These are phyloP conservation scores for Malbranchea zuffiana DNA, from an alignment of 2,329 filamentous ascomycete genomes.

Conservation along the genomic window DNA sequence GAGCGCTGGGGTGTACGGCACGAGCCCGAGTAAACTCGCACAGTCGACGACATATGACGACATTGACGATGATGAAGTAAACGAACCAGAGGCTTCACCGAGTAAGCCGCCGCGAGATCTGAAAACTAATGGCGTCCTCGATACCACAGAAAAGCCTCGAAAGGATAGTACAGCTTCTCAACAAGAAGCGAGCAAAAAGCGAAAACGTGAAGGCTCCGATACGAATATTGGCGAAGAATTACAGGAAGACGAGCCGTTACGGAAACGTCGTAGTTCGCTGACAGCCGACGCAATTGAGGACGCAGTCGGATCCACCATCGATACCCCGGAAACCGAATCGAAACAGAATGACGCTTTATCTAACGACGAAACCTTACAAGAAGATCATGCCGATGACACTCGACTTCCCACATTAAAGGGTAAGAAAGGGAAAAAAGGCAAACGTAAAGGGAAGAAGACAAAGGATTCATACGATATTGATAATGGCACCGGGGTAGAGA, in stretches of 20 bases:
- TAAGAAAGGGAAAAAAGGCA: slow-evolving; percentile 37
- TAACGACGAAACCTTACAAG: slow-evolving; percentile 22
- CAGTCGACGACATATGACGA: slow-evolving; percentile 42
- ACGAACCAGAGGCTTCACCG: slow-evolving; percentile 28
- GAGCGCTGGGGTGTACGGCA: slow-evolving; percentile 51
- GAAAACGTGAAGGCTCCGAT: slow-evolving; percentile 28
- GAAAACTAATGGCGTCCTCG: slow-evolving; percentile 23
- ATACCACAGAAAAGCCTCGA: slow-evolving; percentile 19
- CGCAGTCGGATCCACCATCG: slow-evolving; percentile 15
- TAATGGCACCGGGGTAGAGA: slow-evolving; percentile 28
- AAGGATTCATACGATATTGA: slow-evolving; percentile 28
- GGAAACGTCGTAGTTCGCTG: slow-evolving; percentile 33
- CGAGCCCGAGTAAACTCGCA: slow-evolving; percentile 67
- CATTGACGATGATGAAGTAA: slow-evolving; percentile 26
- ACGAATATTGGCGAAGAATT: slow-evolving; percentile 20
- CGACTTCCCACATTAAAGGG: slow-evolving; percentile 24
- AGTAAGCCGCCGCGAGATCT: slow-evolving; percentile 28
- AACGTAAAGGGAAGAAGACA: slow-evolving; percentile 35
- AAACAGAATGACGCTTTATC: slow-evolving; percentile 4
- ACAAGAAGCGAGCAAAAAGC: slow-evolving; percentile 30
- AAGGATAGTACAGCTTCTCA: slow-evolving; percentile 18
- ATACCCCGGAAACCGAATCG: slow-evolving; percentile 18
- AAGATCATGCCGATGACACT: slow-evolving; percentile 24
- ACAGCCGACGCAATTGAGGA: slow-evolving; percentile 19
- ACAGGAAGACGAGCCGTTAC: slow-evolving; percentile 31